These are phyloP conservation scores for Claviceps sorghi DNA, from an alignment of 2,329 filamentous ascomycete genomes.

Conservation along the genomic window DNA sequence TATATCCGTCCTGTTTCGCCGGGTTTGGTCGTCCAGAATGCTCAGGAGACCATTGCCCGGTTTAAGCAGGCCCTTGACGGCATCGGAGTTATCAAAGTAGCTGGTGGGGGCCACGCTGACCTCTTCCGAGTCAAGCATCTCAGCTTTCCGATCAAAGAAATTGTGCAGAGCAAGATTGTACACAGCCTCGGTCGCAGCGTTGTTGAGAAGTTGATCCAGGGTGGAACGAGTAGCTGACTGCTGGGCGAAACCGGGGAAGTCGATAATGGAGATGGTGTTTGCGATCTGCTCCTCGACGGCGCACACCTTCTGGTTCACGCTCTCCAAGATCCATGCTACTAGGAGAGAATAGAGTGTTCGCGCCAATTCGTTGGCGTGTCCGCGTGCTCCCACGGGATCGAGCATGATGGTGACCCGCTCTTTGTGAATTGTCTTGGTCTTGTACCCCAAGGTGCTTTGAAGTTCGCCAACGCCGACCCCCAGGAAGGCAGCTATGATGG, in stretches of 20 bases:
- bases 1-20: constrained; percentile 72
- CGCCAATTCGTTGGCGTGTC: constrained; percentile 86
- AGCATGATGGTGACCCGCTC: constrained; percentile 99
- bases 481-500: constrained; percentile 83
- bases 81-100: constrained; percentile 96
- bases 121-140: constrained; percentile 87
- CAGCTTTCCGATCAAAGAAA: constrained; percentile 90
- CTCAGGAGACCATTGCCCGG: constrained; percentile 82
- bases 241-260: constrained; percentile 91
- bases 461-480: constrained; percentile 70
- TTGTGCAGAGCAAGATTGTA: constrained; percentile 90
- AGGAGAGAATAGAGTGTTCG: constrained; percentile 86
- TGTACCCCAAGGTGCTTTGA: constrained; percentile 81
- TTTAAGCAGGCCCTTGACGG: constrained; percentile 82
- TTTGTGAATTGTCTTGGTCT: constrained; percentile 89
- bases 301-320: constrained; percentile 78
- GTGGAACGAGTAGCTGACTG: constrained; percentile 68
- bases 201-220: constrained; percentile 86
- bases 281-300: constrained; percentile 74
- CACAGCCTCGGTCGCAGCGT: constrained; percentile 79
- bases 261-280: constrained; percentile 89
- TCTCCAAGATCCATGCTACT: constrained; percentile 87
- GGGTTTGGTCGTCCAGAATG: constrained; percentile 91
- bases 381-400: constrained; percentile 75
- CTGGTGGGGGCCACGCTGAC: constrained; percentile 79